Evolutionary conservation across 129 eudicot genomes (phyloP), one percentile per base, ranked within the genome.

Genomic region (Cynara cardunculus): DNA sequence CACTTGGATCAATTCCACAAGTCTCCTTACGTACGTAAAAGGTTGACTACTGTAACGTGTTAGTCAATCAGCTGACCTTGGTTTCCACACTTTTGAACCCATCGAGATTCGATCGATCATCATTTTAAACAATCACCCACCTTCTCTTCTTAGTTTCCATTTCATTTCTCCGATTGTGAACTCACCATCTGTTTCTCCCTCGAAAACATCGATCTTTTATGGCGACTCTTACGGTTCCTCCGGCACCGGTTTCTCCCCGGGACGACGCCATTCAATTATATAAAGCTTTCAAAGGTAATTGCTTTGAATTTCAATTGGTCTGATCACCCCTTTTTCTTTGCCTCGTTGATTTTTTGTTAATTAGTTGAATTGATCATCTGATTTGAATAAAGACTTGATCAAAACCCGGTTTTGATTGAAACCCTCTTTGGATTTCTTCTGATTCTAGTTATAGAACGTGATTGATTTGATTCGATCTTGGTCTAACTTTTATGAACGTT

Each of bases 191-290:
- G 59, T 75, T 69, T 68, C 21, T 28, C 12, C 9, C 62, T 26
- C 9, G 14, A 39, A 61, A 11, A 0, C 76, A 31, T n/a, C 53
- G 26, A 35, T 66, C 65, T 2, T 28, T 12, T 14, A 82, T 87
- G 91, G 86, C 91, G 14, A 87, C 85, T 49, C 68, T 87, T 2
- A 79, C 72, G 6, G 73, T 87, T 53, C 82, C 91, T 72, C 88
- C 83, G 14, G 80, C 69, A 5, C 83, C 69, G 21, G 73, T 81
- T 49, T 79, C 86, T 69, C 85, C 91, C 8, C 70, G 80, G 2
- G 91, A 87, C 64, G 91, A 87, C 39, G 91, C 91, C 70, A 79
- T 87, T 56, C 85, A 79, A 7, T 86, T 87, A 14, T 68, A 85
- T 53, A 84, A 86, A 76, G 88, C 91, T 28, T 87, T 87, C 65